These are phyloP conservation scores for Solanum hybrid DNA, from an alignment of 305 asterid genomes.

Conservation along the genomic window DNA sequence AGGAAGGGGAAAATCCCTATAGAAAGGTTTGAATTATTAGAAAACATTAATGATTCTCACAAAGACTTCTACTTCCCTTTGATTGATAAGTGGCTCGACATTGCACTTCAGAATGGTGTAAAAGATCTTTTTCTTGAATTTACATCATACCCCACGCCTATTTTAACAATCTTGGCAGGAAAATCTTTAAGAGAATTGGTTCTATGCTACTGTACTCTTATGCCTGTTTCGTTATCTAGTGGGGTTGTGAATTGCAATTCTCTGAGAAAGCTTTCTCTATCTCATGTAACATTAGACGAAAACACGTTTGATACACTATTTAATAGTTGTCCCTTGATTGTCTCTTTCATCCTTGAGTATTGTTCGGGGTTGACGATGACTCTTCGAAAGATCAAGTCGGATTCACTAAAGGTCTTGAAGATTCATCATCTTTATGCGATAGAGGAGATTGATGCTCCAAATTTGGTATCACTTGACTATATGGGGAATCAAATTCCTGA, in stretches of 20 bases:
- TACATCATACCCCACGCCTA: background rate
- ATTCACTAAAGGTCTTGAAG: background rate
- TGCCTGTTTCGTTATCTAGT: background rate
- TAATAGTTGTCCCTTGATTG: background rate
- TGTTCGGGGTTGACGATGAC: background rate
- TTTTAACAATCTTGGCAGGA: background rate
- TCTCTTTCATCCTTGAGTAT: background rate
- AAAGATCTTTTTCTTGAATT: background rate
- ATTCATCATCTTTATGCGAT: background rate
- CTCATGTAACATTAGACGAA: background rate
- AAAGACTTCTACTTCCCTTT: background rate
- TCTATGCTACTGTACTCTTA: background rate
- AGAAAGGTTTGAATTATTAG: background rate
- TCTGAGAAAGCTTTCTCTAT: background rate
- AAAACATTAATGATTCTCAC: background rate
- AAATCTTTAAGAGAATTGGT: background rate
- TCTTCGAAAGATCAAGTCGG: background rate
- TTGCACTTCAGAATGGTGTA: background rate
- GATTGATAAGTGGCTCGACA: background rate
- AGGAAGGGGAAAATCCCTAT: background rate
- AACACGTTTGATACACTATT: no score
- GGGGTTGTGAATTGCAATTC: background rate
- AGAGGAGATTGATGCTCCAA: background rate
- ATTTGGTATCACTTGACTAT: background rate
- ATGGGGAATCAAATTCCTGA: background rate